These are phyloP conservation scores for Cotoneaster glaucophyllus DNA, from an alignment of 306 rosid genomes.

Conservation along the genomic window DNA sequence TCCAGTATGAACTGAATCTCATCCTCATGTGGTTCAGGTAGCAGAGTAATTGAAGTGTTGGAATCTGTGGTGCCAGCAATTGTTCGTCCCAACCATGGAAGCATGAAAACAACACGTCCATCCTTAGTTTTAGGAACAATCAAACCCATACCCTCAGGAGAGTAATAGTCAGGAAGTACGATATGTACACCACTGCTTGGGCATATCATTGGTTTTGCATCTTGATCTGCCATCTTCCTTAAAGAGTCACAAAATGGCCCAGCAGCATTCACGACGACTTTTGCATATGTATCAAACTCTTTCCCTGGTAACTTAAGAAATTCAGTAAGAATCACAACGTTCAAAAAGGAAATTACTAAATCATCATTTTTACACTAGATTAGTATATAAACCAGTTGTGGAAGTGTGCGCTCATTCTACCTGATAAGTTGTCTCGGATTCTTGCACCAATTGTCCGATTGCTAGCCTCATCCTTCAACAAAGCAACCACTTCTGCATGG, in stretches of 20 bases:
- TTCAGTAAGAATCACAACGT: conserved; percentile 25
- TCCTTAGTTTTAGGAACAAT: conserved; percentile 98
- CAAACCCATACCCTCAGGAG: conserved; percentile 98
- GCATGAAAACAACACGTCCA: conserved; percentile 97
- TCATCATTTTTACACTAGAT: not conserved
- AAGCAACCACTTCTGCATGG: conserved; percentile 81
- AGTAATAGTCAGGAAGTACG: conserved; percentile 95
- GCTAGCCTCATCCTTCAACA: conserved; percentile 72
- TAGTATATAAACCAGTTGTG: not conserved
- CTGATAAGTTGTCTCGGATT: conserved; percentile 76
- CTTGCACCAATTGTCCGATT: conserved; percentile 75
- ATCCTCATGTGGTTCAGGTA: conserved; percentile 98
- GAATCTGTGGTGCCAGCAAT: conserved; percentile 99
- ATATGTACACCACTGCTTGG: conserved; percentile 98
- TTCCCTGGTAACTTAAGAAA: conserved; percentile 43
- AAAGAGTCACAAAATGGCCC: conserved; percentile 96
- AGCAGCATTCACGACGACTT: conserved; percentile 89
- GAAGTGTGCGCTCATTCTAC: conserved; percentile 29
- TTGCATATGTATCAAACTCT: conserved; percentile 92
- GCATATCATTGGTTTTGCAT: conserved; percentile 63
- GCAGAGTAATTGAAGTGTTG: conserved; percentile 61
- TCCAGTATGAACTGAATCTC: conserved; percentile 93
- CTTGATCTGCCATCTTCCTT: conserved; percentile 72
- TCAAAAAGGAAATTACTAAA: not conserved
- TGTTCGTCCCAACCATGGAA: conserved; percentile 98